Percentiles rank a stretch among this genome's conserved stretches.
Evolutionary conservation across 2,329 filamentous ascomycete species (phyloP).

Genomic region (Plenodomus lindquistii): DNA sequence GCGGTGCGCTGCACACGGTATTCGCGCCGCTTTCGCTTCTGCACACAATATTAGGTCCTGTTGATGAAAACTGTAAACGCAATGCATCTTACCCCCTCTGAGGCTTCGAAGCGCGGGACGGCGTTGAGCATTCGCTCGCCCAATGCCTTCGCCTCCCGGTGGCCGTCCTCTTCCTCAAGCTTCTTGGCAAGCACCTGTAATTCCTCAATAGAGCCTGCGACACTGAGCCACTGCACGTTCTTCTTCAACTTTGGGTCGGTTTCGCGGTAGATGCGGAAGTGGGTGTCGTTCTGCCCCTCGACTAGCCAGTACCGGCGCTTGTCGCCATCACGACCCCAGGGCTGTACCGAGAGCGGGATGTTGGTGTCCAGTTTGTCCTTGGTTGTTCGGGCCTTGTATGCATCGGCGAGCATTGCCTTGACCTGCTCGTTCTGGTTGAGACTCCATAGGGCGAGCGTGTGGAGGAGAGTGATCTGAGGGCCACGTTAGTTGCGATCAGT

Average conservation of each 20-base stretch:
- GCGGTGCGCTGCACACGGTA: constrained; percentile 86
- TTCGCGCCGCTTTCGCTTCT: constrained; percentile 92
- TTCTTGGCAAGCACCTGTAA: constrained; percentile 74
- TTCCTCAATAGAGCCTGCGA: constrained; percentile 89
- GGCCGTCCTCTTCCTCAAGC: constrained; percentile 75
- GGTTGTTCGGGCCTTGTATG: constrained; percentile 69
- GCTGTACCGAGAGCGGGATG: constrained; percentile 84
- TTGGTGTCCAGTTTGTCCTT: constrained; percentile 79
- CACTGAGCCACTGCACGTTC: constrained; percentile 86
- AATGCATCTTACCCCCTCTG: constrained; percentile 70
- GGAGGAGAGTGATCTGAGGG: constrained; percentile 75
- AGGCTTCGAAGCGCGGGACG: constrained; percentile 87
- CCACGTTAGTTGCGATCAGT: constrained; percentile 18
- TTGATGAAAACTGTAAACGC: not conserved
- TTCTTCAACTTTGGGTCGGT: constrained; percentile 75
- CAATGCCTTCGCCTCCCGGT: constrained; percentile 77
- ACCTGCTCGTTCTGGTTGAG: constrained; percentile 85
- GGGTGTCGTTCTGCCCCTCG: constrained; percentile 91
- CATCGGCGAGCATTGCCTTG: constrained; percentile 78
- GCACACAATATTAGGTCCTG: constrained; percentile 17
- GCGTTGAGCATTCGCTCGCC: constrained; percentile 77
- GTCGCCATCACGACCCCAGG: constrained; percentile 87
- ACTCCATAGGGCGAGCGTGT: constrained; percentile 84
- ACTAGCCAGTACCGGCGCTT: constrained; percentile 93
- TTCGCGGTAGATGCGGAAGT: constrained; percentile 92